phyloP scores from a whole-genome alignment of 2,329 filamentous ascomycete species.

The Penicillium sp. region DNA sequence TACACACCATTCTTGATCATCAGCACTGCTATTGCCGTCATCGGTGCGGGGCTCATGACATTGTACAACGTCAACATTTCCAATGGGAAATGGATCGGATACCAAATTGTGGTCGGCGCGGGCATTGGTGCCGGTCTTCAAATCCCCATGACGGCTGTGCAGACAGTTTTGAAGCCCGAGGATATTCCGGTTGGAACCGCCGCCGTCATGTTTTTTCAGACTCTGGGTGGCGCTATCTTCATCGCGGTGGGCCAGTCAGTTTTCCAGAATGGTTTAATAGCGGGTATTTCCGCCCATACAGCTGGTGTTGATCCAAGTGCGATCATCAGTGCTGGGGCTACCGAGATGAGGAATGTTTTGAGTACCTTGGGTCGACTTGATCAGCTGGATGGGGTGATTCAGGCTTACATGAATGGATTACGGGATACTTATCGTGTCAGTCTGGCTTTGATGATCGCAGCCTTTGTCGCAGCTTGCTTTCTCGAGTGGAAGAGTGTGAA shows the following conservation, averaged over 20 bases:
- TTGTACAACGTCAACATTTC: constrained; percentile 22
- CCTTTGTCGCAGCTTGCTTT: constrained; percentile 19
- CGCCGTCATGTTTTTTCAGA: constrained; percentile 29
- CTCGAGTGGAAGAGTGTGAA: constrained; percentile 30
- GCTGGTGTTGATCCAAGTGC: constrained; percentile 6
- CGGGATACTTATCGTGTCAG: constrained; percentile 22
- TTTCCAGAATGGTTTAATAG: constrained; percentile 30
- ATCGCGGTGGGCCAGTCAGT: constrained; percentile 33
- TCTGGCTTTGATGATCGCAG: constrained; percentile 18
- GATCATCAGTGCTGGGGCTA: constrained; percentile 21
- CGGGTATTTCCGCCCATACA: constrained; percentile 8
- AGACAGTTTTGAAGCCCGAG: constrained; percentile 24
- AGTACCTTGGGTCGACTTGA: constrained; percentile 5
- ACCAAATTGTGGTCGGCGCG: constrained; percentile 28
- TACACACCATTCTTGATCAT: constrained; percentile 32
- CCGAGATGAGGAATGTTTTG: constrained; percentile 18
- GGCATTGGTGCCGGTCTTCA: constrained; percentile 31
- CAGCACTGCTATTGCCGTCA: constrained; percentile 18
- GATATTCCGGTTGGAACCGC: constrained; percentile 31
- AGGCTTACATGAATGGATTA: constrained; percentile 23
- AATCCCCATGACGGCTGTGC: constrained; percentile 28
- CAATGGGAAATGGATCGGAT: constrained; percentile 30
- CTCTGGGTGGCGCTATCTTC: constrained; percentile 31
- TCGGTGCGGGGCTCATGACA: constrained; percentile 30
- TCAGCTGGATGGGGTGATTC: constrained; percentile 18